Percentiles rank a stretch among this genome's conserved stretches.
phyloP scores from a whole-genome alignment of 495 filamentous ascomycete genomes.

The Entonaema liquescens region DNA sequence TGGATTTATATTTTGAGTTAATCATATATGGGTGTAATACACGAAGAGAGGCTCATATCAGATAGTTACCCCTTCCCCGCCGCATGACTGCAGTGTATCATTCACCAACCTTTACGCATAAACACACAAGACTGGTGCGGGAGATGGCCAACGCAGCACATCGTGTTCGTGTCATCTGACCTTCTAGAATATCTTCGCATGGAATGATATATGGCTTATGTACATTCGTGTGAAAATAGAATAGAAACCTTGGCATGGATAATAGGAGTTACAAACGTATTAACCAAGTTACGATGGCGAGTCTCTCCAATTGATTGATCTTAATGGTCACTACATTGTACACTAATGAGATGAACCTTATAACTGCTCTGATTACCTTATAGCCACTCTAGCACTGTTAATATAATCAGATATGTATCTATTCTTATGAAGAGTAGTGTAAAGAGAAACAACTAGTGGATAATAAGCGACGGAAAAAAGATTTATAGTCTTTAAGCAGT shows the following conservation, averaged over 20 bases:
- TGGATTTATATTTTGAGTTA: neutral
- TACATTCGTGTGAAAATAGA: neutral
- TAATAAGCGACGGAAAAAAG: no score
- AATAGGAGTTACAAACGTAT: no score
- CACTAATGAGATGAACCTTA: no score
- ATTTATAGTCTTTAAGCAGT: no score
- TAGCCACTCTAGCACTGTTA: no score
- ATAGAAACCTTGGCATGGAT: neutral
- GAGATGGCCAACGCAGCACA: constrained; percentile 22
- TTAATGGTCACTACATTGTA: no score
- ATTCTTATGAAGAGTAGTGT: no score
- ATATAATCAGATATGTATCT: no score
- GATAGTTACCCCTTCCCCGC: constrained; percentile 2
- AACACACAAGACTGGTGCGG: constrained; percentile 4
- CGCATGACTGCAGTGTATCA: constrained; percentile 23
- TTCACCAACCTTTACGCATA: constrained; percentile 1
- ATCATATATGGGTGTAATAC: neutral
- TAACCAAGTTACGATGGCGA: no score
- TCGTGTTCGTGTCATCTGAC: constrained; percentile 26
- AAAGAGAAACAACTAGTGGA: no score
- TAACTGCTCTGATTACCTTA: no score
- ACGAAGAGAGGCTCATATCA: neutral
- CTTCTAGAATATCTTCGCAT: neutral
- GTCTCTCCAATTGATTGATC: no score
- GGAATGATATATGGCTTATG: neutral